These are phyloP conservation scores for Canavalia ensiformis DNA, from an alignment of 306 rosid genomes.

Conservation along the genomic window DNA sequence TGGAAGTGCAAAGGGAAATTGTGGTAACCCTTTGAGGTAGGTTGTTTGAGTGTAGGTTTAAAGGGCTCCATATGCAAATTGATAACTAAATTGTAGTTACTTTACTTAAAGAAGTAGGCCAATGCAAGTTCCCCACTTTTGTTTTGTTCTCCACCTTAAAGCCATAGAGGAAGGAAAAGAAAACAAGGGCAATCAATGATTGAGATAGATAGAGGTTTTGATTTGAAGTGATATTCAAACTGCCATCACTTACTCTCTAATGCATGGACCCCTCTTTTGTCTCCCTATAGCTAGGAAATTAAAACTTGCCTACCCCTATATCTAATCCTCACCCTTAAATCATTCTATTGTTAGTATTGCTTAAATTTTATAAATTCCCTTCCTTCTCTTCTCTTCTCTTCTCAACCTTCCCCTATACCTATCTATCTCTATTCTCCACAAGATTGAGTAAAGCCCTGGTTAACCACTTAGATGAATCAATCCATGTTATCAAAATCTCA, in stretches of 20 bases:
- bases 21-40: not conserved
- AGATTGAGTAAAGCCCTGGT: slow-evolving; percentile 43
- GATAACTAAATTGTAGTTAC: slow-evolving; percentile 33
- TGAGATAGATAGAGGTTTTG: slow-evolving; percentile 28
- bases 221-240: slow-evolving; percentile 52
- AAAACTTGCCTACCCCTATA: slow-evolving; percentile 37
- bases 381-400: not conserved
- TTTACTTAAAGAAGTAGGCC: slow-evolving; percentile 49
- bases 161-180: slow-evolving; percentile 21
- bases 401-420: not conserved
- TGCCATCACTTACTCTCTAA: slow-evolving; percentile 51
- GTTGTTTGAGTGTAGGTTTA: not conserved
- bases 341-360: not conserved
- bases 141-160: slow-evolving; percentile 41
- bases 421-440: slow-evolving; percentile 24
- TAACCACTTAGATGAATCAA: slow-evolving; percentile 33
- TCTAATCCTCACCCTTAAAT: slow-evolving; percentile 43
- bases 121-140: slow-evolving; percentile 40
- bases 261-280: slow-evolving; percentile 64
- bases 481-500: slow-evolving; percentile 53
- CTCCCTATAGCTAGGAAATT: slow-evolving; percentile 46
- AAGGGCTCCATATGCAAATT: slow-evolving; percentile 3
- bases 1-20: not conserved
- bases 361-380: slow-evolving; percentile 37
- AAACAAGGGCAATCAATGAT: slow-evolving; percentile 31